Percentiles rank a stretch among this genome's conserved stretches.
These are phyloP conservation scores for Anthracocystis panici-leucophaei DNA, from an alignment of 1,284 basidiomycete genomes.

Conservation along the genomic window DNA sequence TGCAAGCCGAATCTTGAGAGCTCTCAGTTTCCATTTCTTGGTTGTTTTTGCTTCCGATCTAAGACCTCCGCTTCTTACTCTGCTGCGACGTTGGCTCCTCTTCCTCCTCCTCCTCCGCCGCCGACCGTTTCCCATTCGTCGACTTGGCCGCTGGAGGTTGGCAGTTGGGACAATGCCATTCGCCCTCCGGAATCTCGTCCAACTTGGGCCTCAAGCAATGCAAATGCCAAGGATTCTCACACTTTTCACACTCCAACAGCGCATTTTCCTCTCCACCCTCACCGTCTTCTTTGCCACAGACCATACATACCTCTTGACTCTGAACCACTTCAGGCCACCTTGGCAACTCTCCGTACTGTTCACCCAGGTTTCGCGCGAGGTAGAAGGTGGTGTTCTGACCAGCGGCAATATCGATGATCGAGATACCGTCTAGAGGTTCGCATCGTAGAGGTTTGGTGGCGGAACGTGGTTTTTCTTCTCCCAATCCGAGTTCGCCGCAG, in stretches of 20 bases:
- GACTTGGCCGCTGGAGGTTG: conserved; percentile 16
- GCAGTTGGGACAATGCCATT: conserved; percentile 63
- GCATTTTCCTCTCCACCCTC: conserved; percentile 49
- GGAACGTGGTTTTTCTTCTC: conserved; percentile 83
- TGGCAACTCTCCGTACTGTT: conserved; percentile 59
- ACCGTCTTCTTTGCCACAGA: conserved; percentile 79
- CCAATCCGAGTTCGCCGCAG: conserved; percentile 85
- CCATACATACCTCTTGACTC: conserved; percentile 78
- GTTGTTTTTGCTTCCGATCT: not conserved
- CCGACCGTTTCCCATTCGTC: conserved; percentile 20
- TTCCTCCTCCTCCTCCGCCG: conserved; percentile 23
- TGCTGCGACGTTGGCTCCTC: conserved; percentile 18
- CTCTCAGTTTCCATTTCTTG: conserved; percentile 16
- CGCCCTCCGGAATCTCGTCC: conserved; percentile 80
- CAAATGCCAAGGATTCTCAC: conserved; percentile 88
- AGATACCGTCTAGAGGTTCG: conserved; percentile 78
- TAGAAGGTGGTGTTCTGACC: conserved; percentile 86
- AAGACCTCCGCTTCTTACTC: conserved; percentile 29
- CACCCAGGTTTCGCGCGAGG: conserved; percentile 76
- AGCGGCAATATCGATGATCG: conserved; percentile 83
- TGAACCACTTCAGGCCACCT: conserved; percentile 73
- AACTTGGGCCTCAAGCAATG: conserved; percentile 84
- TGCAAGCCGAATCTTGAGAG: not conserved
- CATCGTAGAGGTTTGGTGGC: conserved; percentile 85
- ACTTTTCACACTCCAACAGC: conserved; percentile 74